These are phyloP conservation scores for Euphorbia celastroides DNA, from an alignment of 441 rosid species.

Conservation along the genomic window DNA sequence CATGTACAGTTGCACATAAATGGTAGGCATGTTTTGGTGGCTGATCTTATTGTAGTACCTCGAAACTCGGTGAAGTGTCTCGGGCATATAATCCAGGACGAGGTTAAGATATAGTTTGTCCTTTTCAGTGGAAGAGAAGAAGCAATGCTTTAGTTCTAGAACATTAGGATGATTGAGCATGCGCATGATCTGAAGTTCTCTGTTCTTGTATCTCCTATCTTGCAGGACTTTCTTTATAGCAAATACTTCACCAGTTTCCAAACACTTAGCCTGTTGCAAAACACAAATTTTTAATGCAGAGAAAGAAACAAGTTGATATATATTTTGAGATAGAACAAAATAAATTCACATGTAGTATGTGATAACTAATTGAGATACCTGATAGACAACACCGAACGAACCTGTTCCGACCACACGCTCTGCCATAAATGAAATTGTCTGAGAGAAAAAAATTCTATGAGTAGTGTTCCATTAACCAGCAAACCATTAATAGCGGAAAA, in stretches of 20 bases:
- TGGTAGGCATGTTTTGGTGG: constrained; percentile 59
- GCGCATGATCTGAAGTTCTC: constrained; percentile 80
- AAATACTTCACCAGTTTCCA: constrained; percentile 72
- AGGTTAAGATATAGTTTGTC: constrained; percentile 76
- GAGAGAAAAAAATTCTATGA: constrained; percentile 15
- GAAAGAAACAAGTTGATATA: constrained; percentile 2
- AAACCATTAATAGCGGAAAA: neutral
- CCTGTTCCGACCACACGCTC: constrained; percentile 87
- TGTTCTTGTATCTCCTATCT: constrained; percentile 91
- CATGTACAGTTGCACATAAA: constrained; percentile 62
- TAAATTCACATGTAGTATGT: neutral
- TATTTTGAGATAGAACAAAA: neutral
- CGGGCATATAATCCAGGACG: constrained; percentile 73
- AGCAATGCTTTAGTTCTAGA: constrained; percentile 68
- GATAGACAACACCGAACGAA: constrained; percentile 88
- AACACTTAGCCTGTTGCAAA: constrained; percentile 64
- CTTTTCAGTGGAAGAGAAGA: constrained; percentile 71
- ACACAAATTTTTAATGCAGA: constrained; percentile 7
- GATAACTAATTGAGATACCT: constrained; percentile 42
- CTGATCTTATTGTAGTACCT: constrained; percentile 65
- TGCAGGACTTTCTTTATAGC: constrained; percentile 93
- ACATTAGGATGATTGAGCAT: constrained; percentile 72
- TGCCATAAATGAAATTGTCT: constrained; percentile 85
- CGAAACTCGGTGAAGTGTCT: constrained; percentile 65
- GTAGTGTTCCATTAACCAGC: neutral